Evolutionary conservation across 495 filamentous ascomycete genomes (phyloP).

Genomic region (Podospora pseudopauciseta): DNA sequence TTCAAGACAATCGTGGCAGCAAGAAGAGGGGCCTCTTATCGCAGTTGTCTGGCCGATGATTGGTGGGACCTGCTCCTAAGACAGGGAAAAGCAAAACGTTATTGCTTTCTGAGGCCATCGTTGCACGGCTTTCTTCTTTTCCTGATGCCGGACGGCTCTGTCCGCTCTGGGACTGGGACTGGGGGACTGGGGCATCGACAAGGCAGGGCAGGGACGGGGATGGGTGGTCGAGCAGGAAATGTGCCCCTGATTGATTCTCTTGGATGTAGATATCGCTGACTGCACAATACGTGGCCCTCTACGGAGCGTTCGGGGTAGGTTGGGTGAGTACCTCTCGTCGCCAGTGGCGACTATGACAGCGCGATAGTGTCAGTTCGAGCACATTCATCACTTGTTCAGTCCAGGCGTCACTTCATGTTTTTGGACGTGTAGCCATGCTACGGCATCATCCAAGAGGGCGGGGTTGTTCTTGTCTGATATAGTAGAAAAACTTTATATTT

Average conservation of each 20-base stretch:
- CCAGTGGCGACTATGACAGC: constrained; percentile 8
- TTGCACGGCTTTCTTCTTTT: constrained; percentile 5
- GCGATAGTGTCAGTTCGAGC: neutral
- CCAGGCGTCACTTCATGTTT: neutral
- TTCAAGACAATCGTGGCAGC: constrained; percentile 6
- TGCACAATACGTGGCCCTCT: neutral
- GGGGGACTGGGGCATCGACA: neutral
- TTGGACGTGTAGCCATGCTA: constrained; percentile 13
- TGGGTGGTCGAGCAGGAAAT: neutral
- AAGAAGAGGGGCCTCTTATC: constrained; percentile 24
- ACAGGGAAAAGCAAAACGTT: neutral
- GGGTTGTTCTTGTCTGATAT: neutral
- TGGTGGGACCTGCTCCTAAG: constrained; percentile 9
- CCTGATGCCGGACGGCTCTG: constrained; percentile 2
- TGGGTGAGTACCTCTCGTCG: neutral
- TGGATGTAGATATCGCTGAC: neutral
- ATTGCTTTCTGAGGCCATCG: constrained; percentile 3
- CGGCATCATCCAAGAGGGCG: neutral
- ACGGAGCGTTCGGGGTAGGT: no score
- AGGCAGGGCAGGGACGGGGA: constrained; percentile 3
- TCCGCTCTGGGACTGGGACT: neutral
- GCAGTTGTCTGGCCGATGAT: constrained; percentile 17
- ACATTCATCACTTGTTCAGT: neutral
- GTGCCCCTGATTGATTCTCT: neutral
- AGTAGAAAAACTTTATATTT: neutral